Percentiles rank a stretch among this genome's conserved stretches.
Conservation (phyloP, 116 monocot genomes). For the Dioscorea cayenensis region DNA sequence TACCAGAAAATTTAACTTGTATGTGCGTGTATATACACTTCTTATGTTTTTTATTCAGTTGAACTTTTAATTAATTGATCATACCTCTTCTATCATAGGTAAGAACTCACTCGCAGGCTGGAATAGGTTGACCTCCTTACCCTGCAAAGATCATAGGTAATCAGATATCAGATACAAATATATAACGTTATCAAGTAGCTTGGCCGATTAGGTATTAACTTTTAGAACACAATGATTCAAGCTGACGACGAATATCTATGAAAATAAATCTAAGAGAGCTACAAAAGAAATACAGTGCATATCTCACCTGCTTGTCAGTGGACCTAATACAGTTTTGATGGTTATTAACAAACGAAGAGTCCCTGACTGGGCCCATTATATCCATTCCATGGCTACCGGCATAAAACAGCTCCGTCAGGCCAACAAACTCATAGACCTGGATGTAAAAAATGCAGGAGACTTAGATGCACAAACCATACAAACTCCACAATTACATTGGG, state of each 20-base stretch:
- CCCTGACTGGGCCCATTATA: constrained; percentile 75
- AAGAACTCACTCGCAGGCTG: constrained; percentile 75
- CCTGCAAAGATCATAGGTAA: neutral
- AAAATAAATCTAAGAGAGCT: neutral
- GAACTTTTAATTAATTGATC: neutral
- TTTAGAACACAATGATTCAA: neutral
- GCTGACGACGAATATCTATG: neutral
- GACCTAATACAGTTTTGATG: constrained; percentile 57
- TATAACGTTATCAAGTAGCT: neutral
- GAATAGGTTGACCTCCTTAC: constrained; percentile 30
- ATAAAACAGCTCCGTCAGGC: constrained; percentile 78
- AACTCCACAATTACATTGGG: neutral
- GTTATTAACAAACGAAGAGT: constrained; percentile 14
- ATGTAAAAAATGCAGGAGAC: neutral
- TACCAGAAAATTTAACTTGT: neutral
- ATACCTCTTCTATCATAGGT: constrained; percentile 71
- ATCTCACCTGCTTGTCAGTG: constrained; percentile 59
- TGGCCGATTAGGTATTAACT: neutral
- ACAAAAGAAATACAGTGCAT: neutral
- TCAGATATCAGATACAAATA: neutral
- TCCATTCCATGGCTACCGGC: constrained; percentile 99
- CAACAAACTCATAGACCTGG: constrained; percentile 90
- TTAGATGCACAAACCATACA: neutral
- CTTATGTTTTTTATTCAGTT: neutral
- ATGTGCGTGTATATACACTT: neutral